A percentile compares a stretch with the other conserved stretches of the same genome.
Conservation (phyloP, 2,329 filamentous ascomycete species). For the Talaromyces sp. region DNA sequence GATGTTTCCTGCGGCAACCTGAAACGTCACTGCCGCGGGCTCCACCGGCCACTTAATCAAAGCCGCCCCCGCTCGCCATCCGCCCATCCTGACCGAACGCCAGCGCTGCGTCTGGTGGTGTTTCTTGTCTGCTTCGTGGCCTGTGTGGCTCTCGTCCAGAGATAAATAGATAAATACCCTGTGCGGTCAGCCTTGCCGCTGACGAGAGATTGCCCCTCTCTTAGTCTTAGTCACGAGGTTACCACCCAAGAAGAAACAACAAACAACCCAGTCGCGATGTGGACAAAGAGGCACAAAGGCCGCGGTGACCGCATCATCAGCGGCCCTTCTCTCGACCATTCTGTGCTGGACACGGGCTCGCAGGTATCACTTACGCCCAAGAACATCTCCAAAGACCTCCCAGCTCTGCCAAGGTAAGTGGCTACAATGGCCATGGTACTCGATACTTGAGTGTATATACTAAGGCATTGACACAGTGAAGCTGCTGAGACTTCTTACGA, state of each 20-base stretch:
- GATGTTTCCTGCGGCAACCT: conserved; percentile 1
- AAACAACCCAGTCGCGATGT: conserved; percentile 39
- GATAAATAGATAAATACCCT: background rate
- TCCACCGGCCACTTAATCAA: background rate
- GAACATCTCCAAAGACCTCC: conserved; percentile 27
- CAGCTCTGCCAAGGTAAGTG: conserved; percentile 36
- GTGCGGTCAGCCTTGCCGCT: background rate
- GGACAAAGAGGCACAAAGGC: conserved; percentile 47
- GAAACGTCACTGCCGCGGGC: conserved; percentile 6
- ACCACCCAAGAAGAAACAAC: background rate
- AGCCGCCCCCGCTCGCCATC: background rate
- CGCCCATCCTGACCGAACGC: background rate
- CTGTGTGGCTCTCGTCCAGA: background rate
- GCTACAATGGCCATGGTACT: background rate
- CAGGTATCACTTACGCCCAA: conserved; percentile 27
- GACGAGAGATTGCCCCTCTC: background rate
- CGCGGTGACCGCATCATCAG: conserved; percentile 37
- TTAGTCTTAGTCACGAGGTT: background rate
- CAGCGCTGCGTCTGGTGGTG: background rate
- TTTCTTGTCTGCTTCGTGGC: background rate
- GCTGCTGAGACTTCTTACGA: background rate
- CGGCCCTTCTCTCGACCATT: conserved; percentile 43
- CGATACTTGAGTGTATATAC: background rate
- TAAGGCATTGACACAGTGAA: background rate
- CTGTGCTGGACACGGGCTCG: conserved; percentile 36